Evolutionary conservation across 176 grass and related monocot species (phyloP).

Genomic region (Musa beccarii): DNA sequence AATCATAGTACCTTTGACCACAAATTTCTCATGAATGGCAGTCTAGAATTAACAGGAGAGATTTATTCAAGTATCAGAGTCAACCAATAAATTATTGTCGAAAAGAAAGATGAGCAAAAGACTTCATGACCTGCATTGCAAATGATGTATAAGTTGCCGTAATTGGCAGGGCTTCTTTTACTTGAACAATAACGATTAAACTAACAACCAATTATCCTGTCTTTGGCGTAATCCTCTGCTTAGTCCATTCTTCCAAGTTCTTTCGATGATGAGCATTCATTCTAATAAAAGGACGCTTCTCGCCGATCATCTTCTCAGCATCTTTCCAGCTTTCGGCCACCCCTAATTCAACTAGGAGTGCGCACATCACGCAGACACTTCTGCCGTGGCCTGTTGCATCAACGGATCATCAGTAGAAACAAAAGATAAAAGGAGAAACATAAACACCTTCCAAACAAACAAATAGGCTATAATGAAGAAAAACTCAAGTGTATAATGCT

Average conservation of each 20-base stretch:
- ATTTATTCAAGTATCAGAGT: neutral
- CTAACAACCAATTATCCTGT: constrained; percentile 9
- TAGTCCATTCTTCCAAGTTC: constrained; percentile 85
- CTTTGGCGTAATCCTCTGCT: constrained; percentile 50
- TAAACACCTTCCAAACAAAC: neutral
- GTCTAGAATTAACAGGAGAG: neutral
- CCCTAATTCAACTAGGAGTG: constrained; percentile 68
- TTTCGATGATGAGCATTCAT: constrained; percentile 82
- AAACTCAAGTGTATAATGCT: neutral
- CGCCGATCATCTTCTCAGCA: constrained; percentile 68
- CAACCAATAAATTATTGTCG: neutral
- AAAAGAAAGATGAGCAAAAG: neutral
- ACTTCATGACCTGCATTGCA: neutral
- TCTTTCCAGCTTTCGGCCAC: constrained; percentile 85
- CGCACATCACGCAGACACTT: constrained; percentile 92
- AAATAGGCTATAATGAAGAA: neutral
- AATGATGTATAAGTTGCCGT: neutral
- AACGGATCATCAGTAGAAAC: constrained; percentile 8
- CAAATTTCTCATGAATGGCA: neutral
- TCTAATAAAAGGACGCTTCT: constrained; percentile 72
- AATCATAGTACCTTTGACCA: neutral
- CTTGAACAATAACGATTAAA: neutral
- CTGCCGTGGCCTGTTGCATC: constrained; percentile 76
- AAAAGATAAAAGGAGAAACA: neutral
- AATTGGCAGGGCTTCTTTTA: neutral